Conservation (phyloP, 176 grass and related monocot species). For the Musa itinerans region DNA sequence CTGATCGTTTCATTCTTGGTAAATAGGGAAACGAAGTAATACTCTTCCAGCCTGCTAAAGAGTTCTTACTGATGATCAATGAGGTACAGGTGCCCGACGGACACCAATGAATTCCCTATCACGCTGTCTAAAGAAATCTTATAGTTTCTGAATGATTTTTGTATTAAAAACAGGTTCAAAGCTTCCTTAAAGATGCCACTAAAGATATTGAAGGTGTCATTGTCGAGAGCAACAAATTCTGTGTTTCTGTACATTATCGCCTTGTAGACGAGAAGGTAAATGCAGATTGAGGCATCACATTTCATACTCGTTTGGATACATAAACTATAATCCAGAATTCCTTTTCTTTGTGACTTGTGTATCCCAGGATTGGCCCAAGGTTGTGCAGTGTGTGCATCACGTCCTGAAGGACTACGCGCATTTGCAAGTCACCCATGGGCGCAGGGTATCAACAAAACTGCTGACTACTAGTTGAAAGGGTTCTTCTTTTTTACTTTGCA, state of each 20-base stretch:
- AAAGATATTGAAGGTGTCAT: conserved; percentile 52
- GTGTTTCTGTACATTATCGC: conserved; percentile 88
- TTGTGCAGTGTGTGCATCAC: conserved; percentile 23
- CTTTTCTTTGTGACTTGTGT: not conserved
- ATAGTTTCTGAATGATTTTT: too few relatives aligned
- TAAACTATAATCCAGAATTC: too few relatives aligned
- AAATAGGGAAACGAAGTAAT: conserved; percentile 44
- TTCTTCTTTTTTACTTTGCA: not conserved
- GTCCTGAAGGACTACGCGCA: conserved; percentile 34
- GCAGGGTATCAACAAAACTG: conserved; percentile 25
- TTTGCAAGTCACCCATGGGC: conserved; percentile 35
- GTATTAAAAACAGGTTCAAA: too few relatives aligned
- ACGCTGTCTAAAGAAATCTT: too few relatives aligned
- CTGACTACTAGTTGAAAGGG: too few relatives aligned
- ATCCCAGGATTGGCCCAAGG: conserved; percentile 30
- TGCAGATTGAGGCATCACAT: too few relatives aligned
- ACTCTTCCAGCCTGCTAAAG: conserved; percentile 80
- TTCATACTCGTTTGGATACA: too few relatives aligned
- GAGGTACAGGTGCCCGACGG: conserved; percentile 36
- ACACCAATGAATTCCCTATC: too few relatives aligned
- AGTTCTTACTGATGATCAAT: conserved; percentile 88
- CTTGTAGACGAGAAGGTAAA: conserved; percentile 74
- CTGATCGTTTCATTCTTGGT: not conserved
- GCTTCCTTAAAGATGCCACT: conserved; percentile 6
- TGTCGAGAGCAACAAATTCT: conserved; percentile 93